Evolutionary conservation across 1,284 basidiomycete species (phyloP).

Genomic region (Austroboletus novae-zelandiae): DNA sequence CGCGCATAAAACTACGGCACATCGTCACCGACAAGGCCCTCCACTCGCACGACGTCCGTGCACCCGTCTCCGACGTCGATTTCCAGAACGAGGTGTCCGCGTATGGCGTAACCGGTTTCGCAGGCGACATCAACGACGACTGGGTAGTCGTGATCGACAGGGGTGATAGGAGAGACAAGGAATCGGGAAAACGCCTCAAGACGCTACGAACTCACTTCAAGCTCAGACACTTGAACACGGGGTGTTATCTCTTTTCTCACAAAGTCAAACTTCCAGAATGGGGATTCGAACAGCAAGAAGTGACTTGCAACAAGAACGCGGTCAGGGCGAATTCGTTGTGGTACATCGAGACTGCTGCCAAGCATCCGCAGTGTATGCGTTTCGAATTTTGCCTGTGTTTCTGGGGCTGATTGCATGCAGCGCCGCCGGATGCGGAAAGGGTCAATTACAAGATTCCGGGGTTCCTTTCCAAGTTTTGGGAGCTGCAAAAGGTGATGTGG

Average conservation of each 20-base stretch:
- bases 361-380: conserved; percentile 71
- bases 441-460: conserved; percentile 88
- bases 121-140: conserved; percentile 92
- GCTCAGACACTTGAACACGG: conserved; percentile 82
- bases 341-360: conserved; percentile 85
- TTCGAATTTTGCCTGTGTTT: not conserved
- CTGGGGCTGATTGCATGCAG: conserved; percentile 38
- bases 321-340: conserved; percentile 88
- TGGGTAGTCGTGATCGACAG: conserved; percentile 89
- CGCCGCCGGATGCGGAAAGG: conserved; percentile 67
- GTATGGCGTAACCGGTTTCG: conserved; percentile 87
- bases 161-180: conserved; percentile 63
- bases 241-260: conserved; percentile 97
- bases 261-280: conserved; percentile 97
- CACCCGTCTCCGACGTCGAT: conserved; percentile 96
- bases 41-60: conserved; percentile 93
- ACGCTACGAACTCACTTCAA: conserved; percentile 85
- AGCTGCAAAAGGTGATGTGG: conserved; percentile 97
- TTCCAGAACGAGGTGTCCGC: conserved; percentile 99
- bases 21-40: conserved; percentile 80
- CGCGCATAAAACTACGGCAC: conserved; percentile 85
- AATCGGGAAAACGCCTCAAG: conserved; percentile 70
- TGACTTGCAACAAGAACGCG: conserved; percentile 97
- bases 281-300: conserved; percentile 98
- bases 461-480: conserved; percentile 89